Evolutionary conservation across 768 basidiomycete species (phyloP), one percentile per base, ranked within the genome.

Genomic region (Amanita thiersii): DNA sequence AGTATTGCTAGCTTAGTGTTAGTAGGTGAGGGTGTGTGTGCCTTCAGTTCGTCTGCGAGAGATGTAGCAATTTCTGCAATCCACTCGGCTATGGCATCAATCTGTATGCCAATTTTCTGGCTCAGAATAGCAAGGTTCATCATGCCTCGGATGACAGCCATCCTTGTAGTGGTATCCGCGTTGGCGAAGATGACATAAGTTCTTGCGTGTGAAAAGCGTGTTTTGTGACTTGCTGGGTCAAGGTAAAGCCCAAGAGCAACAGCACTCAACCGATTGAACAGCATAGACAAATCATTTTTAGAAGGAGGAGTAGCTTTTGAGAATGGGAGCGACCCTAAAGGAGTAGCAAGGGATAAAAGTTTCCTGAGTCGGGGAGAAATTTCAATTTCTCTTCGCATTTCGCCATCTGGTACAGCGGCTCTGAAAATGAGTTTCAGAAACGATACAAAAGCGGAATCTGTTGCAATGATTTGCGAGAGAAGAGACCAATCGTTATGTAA

Each of bases 401-500:
- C 54, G 15, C 53, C 52, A 25, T 59, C 56, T 2, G 43, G 17
- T 20, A 53, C 50, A 17, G 66, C 67, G 0, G 82, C 80, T 33
- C 76, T 75, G n/a, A 81, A 74, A 24, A 92, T 67, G 41, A 96
- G 68, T 56, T 91, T 89, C 33, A 94, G 66, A 54, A 91, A 86
- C 4, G 86, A 55, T n/a, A 75, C 70, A 53, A 84, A 92, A 1
- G 85, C 75, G 1, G 83, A 77, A 51, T 94, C 92, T 12, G 58
- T 57, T 12, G 61, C 57, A 19, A 77, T 69, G 37, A 68, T 65
- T 14, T 65, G 58, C 12, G 64, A 64, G 4, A 88, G 68, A 8
- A 79, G 59, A 2, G 61, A 58, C 53, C 78, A 63, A 49, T 86
- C 68, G 33, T 67, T 63, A 4, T 72, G 49, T 34, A 72, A 64